Conservation (phyloP, 148 eudicot genomes). For the Camellia granthamiana region DNA sequence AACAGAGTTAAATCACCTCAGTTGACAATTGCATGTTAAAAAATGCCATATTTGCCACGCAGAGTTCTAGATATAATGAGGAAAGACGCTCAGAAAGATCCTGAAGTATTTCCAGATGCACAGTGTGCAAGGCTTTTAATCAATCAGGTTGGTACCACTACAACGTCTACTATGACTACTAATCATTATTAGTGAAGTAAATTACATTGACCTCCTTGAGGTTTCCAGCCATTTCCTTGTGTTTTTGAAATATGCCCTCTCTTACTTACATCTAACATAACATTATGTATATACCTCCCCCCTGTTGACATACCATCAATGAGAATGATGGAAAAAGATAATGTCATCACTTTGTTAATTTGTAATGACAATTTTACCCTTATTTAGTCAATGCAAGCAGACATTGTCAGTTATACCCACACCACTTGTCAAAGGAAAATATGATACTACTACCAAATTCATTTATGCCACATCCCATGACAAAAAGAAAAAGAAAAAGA, state of each 20-base stretch:
- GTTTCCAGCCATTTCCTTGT: background rate
- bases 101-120: conserved; percentile 63
- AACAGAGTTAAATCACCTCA: background rate
- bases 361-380: too few species aligned
- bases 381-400: background rate
- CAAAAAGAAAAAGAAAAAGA: background rate
- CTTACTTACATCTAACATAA: too few species aligned
- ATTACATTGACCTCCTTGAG: background rate
- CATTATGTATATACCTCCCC: background rate
- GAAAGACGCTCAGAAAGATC: conserved; percentile 75
- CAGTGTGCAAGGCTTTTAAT: conserved; percentile 55
- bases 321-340: background rate
- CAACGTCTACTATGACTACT: background rate
- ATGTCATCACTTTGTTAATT: background rate
- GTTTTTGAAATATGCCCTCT: too few species aligned
- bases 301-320: background rate
- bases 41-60: conserved; percentile 23
- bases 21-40: conserved; percentile 11
- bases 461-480: background rate
- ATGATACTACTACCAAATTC: background rate
- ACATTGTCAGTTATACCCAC: background rate
- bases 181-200: background rate
- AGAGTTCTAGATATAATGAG: conserved; percentile 85
- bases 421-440: background rate
- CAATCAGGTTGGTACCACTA: conserved; percentile 55